Evolutionary conservation across 352 stramenopile species (phyloP), one percentile per base, ranked within the genome.

Genomic region (Bremia lactucae): DNA sequence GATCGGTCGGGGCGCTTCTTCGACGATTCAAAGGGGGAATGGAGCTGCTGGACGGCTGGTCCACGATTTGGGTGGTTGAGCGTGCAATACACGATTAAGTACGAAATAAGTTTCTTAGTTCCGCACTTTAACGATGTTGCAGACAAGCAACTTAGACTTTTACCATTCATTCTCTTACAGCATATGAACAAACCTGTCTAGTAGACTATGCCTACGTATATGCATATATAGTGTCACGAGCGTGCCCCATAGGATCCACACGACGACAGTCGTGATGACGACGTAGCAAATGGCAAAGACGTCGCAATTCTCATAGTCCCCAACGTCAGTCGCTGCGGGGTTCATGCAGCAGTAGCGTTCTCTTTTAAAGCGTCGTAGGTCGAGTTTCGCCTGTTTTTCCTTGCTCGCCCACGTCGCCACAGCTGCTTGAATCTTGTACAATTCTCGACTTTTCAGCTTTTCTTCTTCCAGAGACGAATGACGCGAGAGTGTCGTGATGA

Each of bases 21-120:
- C 55, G 56, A 83, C 70, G 60, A 67, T 69, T 72, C 65, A 72
- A 87, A 83, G 68, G 66, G 68, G 79, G 72, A 76, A 83, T 84
- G 19, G 18, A 39, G 37, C 37, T 25, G 25, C 29, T 13, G 1
- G n/a, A 14, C 2, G 15, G 14, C 14, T 6, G 21, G 13, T 15
- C 14, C 13, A 21, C 15, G 9, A 19, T 24, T 56, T 56, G 49
- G 42, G 44, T 52, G 49, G 37, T 36, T 52, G 23, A 49, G 42
- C 18, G 23, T 16, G 31, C 5, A 7, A 18, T n/a, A 21, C 13
- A 2, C 23, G 4, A 7, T 8, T 49, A 49, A 42, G 42, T 49
- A 49, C 42, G 42, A 49, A 22, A n/a, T n/a, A n/a, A n/a, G n/a
- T n/a, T n/a, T n/a, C n/a, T n/a, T n/a, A n/a, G n/a, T n/a, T n/a